A percentile compares a stretch with the other conserved stretches of the same genome.
These are phyloP conservation scores for Metarhizium guizhouense DNA, from an alignment of 2,329 filamentous ascomycete genomes.

Conservation along the genomic window DNA sequence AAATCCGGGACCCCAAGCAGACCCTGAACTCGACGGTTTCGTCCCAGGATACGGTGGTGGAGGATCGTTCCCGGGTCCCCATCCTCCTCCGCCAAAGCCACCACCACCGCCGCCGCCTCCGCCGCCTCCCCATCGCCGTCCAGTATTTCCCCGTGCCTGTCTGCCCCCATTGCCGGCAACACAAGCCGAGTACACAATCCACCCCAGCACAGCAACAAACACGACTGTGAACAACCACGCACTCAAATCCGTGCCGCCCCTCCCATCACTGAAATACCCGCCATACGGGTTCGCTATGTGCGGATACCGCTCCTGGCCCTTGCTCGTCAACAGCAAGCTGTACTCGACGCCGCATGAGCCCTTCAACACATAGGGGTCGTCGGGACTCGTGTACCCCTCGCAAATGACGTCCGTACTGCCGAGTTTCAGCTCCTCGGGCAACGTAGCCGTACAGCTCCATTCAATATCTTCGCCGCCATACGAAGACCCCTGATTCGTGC, in stretches of 20 bases:
- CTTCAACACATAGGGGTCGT: conserved; percentile 81
- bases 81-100: conserved; percentile 15
- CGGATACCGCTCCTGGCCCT: conserved; percentile 65
- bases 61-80: conserved; percentile 37
- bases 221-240: conserved; percentile 49
- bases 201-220: conserved; percentile 50
- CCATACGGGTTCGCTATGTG: conserved; percentile 32
- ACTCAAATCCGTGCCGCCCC: conserved; percentile 22
- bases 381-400: conserved; percentile 69
- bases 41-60: conserved; percentile 37
- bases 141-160: conserved; percentile 18
- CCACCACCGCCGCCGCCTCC: conserved; percentile 30
- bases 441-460: conserved; percentile 70
- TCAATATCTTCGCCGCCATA: conserved; percentile 77
- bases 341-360: conserved; percentile 94
- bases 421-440: conserved; percentile 57
- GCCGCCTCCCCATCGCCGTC: conserved; percentile 15
- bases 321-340: conserved; percentile 64
- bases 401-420: conserved; percentile 85
- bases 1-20: conserved; percentile 61
- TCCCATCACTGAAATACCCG: conserved; percentile 23
- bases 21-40: conserved; percentile 21
- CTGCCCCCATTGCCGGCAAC: conserved; percentile 9
- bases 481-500: conserved; percentile 73
- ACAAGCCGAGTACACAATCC: conserved; percentile 53